These are phyloP conservation scores for Dictyostelium purpureum DNA, from an alignment of 78 protist genomes.

Conservation along the genomic window DNA sequence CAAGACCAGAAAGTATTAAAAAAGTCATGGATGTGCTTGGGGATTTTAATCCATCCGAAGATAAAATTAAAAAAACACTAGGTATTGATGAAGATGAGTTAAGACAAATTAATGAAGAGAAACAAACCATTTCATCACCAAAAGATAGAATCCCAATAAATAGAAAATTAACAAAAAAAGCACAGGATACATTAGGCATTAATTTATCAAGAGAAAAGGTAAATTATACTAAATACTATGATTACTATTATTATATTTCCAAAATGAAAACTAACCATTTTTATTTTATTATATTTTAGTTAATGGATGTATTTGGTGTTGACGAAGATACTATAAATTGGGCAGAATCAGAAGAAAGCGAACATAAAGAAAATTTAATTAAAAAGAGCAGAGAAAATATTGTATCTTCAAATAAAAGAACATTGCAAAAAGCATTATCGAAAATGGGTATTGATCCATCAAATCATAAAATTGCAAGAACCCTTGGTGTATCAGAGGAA, in stretches of 20 bases:
- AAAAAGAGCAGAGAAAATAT: slow-evolving; percentile 36
- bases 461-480: slow-evolving; percentile 28
- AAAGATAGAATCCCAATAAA: slow-evolving; percentile 74
- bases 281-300: neutral
- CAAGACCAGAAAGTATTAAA: slow-evolving; percentile 71
- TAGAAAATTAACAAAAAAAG: slow-evolving; percentile 61
- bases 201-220: slow-evolving; percentile 72
- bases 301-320: slow-evolving; percentile 73
- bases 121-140: neutral
- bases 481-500: slow-evolving; percentile 39
- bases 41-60: slow-evolving; percentile 70
- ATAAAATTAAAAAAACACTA: slow-evolving; percentile 57
- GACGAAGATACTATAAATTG: slow-evolving; percentile 64
- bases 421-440: slow-evolving; percentile 51
- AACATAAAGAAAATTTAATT: slow-evolving; percentile 34
- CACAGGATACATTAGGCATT: slow-evolving; percentile 60
- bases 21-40: slow-evolving; percentile 67
- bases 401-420: slow-evolving; percentile 44
- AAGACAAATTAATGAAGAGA: slow-evolving; percentile 30
- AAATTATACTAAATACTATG: neutral
- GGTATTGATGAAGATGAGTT: slow-evolving; percentile 66
- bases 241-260: neutral
- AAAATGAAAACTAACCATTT: neutral
- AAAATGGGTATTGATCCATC: slow-evolving; percentile 65
- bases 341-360: slow-evolving; percentile 50